Base-by-base conservation (phyloP, 441 rosid species). In the Erodium moschatum region DNA sequence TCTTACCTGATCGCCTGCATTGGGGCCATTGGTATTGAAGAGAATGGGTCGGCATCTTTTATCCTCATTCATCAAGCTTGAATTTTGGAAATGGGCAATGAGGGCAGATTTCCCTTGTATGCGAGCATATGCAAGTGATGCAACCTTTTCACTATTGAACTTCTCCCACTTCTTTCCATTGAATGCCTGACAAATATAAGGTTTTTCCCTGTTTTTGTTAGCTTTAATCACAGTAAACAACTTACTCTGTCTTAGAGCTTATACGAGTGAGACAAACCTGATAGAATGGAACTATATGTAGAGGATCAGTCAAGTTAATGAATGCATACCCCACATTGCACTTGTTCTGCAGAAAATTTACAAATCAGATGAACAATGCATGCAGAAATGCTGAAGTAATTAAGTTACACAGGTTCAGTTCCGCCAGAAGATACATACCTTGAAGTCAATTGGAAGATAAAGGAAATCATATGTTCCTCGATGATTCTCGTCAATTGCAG, bases 81-180 rank as follows among this genome's bases (percentile, higher is more conserved):
- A 88, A 70, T 88, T 86, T 75, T 86, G 94, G 75, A 88, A 88
- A 83, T 86, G 94, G 13, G 89, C 87, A 27, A 85, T 69, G 66
- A 88, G 91, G 54, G 94, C 86, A 6, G 82, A 66, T 75, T 86
- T 86, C 71, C 94, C 94, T 83, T 88, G 91, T 70, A 88, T 86
- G 42, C 94, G 91, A 67, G 79, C 94, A 73, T 86, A 88, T 10
- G 94, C 87, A 70, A 86, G 83, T 18, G 85, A 81, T 70, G 94
- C 94, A 27, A 86, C 88, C 75, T 88, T 88, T 64, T 86, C 87
- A 10, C 91, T 88, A 68, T 88, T 88, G 84, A 88, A 88, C 69
- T 88, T 88, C 75, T 86, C 91, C 94, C 94, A 88, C 69, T 85
- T 88, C 82, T 86, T 88, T 60, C 94, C 91, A 67, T 85, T 81